These are phyloP conservation scores for Solioccasus polychromus DNA, from an alignment of 768 basidiomycete species.

Conservation along the genomic window DNA sequence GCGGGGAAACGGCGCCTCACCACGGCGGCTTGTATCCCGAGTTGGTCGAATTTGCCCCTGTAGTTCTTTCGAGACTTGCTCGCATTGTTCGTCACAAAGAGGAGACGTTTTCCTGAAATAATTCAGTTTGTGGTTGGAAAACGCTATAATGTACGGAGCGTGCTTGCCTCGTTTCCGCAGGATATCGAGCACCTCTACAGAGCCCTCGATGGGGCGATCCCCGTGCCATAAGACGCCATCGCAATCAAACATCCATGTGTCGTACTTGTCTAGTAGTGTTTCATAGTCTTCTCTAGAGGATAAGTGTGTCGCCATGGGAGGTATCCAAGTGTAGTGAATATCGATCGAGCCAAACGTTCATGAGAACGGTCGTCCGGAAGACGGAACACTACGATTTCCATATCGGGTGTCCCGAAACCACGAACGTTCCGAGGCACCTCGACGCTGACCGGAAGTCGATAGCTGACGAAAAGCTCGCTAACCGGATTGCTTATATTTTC, in stretches of 20 bases:
- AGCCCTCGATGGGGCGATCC: conserved; percentile 74
- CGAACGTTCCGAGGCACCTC: no score
- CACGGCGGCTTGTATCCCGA: conserved; percentile 80
- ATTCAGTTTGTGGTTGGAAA: conserved; percentile 1
- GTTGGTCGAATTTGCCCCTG: conserved; percentile 87
- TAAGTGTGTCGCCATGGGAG: conserved; percentile 22
- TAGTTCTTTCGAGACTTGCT: conserved; percentile 86
- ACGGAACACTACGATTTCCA: conserved; percentile 22
- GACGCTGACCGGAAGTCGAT: no score
- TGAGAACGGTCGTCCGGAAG: neutral
- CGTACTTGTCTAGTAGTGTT: conserved; percentile 59
- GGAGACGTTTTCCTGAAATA: conserved; percentile 66
- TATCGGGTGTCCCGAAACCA: conserved; percentile 15
- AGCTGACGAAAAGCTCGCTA: neutral
- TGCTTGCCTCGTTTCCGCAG: conserved; percentile 70
- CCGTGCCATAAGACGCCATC: conserved; percentile 95
- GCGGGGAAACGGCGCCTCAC: conserved; percentile 46
- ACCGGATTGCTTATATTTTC: neutral
- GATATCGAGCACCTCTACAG: conserved; percentile 66
- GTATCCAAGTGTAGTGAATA: conserved; percentile 15
- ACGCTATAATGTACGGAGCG: neutral
- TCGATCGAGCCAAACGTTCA: neutral
- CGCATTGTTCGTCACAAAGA: conserved; percentile 98
- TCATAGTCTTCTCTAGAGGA: conserved; percentile 45
- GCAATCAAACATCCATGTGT: conserved; percentile 96